Percentiles rank a stretch among this genome's conserved stretches.
Conservation (phyloP, 129 eudicot genomes). For the Mikania micrantha region DNA sequence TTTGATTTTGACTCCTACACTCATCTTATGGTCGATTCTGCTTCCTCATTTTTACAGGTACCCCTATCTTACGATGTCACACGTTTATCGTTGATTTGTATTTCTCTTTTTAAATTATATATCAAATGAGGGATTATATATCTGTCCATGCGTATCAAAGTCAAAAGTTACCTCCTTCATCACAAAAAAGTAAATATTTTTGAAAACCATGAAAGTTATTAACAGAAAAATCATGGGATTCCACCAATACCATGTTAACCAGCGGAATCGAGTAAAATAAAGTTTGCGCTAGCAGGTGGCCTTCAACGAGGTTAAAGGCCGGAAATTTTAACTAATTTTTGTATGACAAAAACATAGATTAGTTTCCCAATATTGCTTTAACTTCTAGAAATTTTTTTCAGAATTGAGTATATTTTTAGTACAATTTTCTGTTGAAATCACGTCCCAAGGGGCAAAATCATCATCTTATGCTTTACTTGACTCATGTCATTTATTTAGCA, state of each 20-base stretch:
- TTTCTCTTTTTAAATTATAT: too few relatives aligned
- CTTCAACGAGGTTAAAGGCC: too few relatives aligned
- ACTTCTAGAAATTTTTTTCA: background rate
- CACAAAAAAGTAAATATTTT: too few relatives aligned
- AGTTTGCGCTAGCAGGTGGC: too few relatives aligned
- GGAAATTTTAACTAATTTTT: too few relatives aligned
- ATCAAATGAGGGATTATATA: too few relatives aligned
- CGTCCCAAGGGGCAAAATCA: background rate
- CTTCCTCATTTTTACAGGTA: constrained; percentile 65
- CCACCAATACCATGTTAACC: too few relatives aligned
- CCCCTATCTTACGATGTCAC: background rate
- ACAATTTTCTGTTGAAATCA: background rate
- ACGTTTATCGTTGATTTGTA: too few relatives aligned
- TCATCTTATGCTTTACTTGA: background rate
- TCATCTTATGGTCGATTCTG: constrained; percentile 43
- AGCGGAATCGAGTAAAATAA: too few relatives aligned
- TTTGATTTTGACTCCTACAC: constrained; percentile 50
- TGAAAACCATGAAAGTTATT: too few relatives aligned
- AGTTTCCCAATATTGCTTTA: background rate
- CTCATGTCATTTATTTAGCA: background rate
- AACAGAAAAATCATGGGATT: too few relatives aligned
- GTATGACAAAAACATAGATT: background rate
- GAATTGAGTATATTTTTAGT: background rate
- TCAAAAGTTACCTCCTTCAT: background rate
- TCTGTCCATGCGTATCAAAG: background rate